Base-by-base conservation (phyloP, 2,329 filamentous ascomycete genomes). In the Didymella exigua region DNA sequence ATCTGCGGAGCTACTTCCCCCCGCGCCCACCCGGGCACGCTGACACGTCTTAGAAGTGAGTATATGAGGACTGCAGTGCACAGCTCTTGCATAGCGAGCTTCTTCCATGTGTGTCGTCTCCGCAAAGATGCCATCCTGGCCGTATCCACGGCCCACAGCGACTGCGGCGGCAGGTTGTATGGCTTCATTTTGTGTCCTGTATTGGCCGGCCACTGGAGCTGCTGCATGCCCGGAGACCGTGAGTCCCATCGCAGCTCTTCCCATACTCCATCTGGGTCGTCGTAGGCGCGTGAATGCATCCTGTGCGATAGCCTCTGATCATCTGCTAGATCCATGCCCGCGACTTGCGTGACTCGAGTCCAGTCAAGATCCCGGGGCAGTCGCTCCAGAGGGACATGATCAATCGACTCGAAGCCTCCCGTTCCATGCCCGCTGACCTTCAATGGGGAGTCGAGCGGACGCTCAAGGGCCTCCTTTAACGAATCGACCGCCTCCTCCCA, bases 401-500 rank as follows among this genome's bases (percentile, higher is more conserved):
- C 47, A 21, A 41, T 34, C 3, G 43, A 43, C 31, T 40, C 47
- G 2, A 21, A 19, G 7, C 36, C 52, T 6, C 13, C 24, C 10
- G 30, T 23, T 16, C 44, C 10, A 26, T 34, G 34, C 16, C 36
- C 41, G 26, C 46, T 42, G 21, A 10, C n/a, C 34, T 24, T 34
- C 29, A 26, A 13, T 13, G 45, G 21, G n/a, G 31, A 16, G 18
- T 24, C 41, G 5, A 43, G 19, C 8, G 53, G 42, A 24, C 43
- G 55, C 75, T 72, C 74, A 57, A 86, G 62, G 48, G 81, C 80
- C 24, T 43, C 41, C 13, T 46, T 49, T 27, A 65, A 29, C 23
- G 54, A 61, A 14, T 82, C 81, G 61, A 90, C 82, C 53, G 84
- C 82, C 18, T 75, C 69, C 49, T 91, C 86, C 77, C 89, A 84